phyloP scores from a whole-genome alignment of 2,329 filamentous ascomycete genomes.

The Diaporthe citri region DNA sequence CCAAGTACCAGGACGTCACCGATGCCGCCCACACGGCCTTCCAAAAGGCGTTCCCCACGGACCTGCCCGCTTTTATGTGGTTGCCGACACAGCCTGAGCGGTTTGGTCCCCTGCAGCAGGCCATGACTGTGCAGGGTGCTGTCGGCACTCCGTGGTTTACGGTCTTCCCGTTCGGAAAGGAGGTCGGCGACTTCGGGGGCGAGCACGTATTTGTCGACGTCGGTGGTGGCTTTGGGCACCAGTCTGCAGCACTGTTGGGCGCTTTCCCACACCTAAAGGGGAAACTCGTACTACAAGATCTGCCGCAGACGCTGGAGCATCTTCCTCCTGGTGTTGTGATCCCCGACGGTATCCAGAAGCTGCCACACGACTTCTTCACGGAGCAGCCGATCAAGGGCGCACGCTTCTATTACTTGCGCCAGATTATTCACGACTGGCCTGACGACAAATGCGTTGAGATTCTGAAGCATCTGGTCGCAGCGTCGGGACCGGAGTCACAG shows the following conservation, averaged over 20 bases:
- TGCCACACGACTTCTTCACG: constrained; percentile 46
- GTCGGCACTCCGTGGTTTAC: constrained; percentile 43
- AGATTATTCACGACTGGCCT: constrained; percentile 54
- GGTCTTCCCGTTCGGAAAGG: constrained; percentile 43
- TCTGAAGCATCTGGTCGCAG: constrained; percentile 49
- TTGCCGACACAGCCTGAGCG: constrained; percentile 43
- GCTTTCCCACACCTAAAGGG: constrained; percentile 7
- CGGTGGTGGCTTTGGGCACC: constrained; percentile 41
- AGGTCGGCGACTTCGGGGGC: constrained; percentile 6
- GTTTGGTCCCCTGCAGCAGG: constrained; percentile 42
- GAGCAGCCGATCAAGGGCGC: constrained; percentile 47
- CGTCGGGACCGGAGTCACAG: constrained; percentile 51
- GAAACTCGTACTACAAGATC: constrained; percentile 32
- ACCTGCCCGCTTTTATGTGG: constrained; percentile 44
- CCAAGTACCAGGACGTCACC: constrained; percentile 43
- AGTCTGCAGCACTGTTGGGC: constrained; percentile 29
- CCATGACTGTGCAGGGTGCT: constrained; percentile 45
- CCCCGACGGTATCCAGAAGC: constrained; percentile 30
- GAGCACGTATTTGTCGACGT: constrained; percentile 28
- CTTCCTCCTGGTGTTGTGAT: neutral
- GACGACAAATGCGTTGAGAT: constrained; percentile 51
- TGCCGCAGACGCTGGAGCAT: neutral
- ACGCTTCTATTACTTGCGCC: constrained; percentile 54
- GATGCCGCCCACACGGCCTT: constrained; percentile 43
- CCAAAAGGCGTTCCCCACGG: constrained; percentile 46